Conservation (phyloP, 768 basidiomycete species). For the Cystofilobasidium bisporidii region DNA sequence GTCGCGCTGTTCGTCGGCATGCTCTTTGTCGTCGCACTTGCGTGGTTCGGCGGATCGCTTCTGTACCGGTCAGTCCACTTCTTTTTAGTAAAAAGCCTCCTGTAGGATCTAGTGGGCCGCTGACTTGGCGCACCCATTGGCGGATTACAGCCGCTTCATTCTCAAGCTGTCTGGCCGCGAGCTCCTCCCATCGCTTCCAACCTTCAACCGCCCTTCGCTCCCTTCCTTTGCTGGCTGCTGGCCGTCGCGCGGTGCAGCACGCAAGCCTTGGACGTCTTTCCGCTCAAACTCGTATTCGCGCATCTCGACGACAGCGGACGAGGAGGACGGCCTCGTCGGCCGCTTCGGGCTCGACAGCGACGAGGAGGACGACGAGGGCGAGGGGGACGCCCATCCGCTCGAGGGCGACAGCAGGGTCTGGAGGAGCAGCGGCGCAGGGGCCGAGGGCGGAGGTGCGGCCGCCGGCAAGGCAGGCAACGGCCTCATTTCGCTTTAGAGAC, state of each 20-base stretch:
- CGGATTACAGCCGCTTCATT: slow-evolving; percentile 15
- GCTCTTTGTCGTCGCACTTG: neutral
- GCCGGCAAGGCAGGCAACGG: neutral
- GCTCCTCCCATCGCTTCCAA: slow-evolving; percentile 14
- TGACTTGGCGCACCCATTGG: neutral
- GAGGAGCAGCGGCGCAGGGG: neutral
- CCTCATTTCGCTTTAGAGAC: neutral
- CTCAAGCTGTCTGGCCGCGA: slow-evolving; percentile 20
- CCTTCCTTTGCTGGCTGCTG: neutral
- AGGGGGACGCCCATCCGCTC: neutral
- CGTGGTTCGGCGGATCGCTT: slow-evolving; percentile 14
- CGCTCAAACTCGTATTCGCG: neutral
- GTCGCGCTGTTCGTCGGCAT: neutral
- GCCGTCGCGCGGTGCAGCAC: neutral
- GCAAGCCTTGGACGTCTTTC: slow-evolving; percentile 10
- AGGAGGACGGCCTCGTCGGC: slow-evolving; percentile 24
- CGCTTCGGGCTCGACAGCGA: slow-evolving; percentile 25
- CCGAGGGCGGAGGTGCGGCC: neutral
- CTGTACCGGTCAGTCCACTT: slow-evolving; percentile 17
- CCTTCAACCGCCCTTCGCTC: slow-evolving; percentile 13
- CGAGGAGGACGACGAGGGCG: slow-evolving; percentile 13
- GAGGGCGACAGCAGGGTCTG: slow-evolving; percentile 6
- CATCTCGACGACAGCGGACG: slow-evolving; percentile 12
- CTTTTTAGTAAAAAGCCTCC: too few species aligned
- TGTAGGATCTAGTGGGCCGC: too few species aligned